These are phyloP conservation scores for Crepidotus variabilis DNA, from an alignment of 768 basidiomycete genomes.

Conservation along the genomic window DNA sequence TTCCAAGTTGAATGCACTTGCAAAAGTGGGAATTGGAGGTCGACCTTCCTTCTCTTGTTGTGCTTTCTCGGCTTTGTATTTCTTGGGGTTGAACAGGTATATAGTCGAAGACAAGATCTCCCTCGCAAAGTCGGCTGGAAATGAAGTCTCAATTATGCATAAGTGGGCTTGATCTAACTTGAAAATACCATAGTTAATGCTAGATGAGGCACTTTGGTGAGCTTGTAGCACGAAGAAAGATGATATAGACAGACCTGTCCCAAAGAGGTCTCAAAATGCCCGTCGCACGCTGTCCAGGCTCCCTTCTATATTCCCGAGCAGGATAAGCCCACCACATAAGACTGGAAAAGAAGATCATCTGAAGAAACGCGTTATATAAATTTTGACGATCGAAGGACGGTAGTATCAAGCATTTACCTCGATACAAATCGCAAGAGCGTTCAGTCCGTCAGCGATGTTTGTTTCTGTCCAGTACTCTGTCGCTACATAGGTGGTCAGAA, in stretches of 20 bases:
- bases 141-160: conserved; percentile 1
- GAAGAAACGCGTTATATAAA: too few relatives aligned
- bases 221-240: not conserved
- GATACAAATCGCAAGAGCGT: conserved; percentile 77
- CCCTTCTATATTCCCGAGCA: conserved; percentile 56
- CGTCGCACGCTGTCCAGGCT: conserved; percentile 37
- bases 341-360: conserved; percentile 82
- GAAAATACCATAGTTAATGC: conserved; percentile 27
- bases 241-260: conserved; percentile 50
- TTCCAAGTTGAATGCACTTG: conserved; percentile 14
- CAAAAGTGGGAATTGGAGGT: conserved; percentile 7
- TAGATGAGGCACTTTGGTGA: conserved; percentile 3
- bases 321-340: conserved; percentile 86
- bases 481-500: conserved; percentile 30
- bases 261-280: conserved; percentile 66
- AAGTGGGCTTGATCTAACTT: not conserved
- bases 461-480: conserved; percentile 80
- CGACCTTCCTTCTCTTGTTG: not conserved
- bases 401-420: conserved; percentile 49
- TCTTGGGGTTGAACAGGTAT: conserved; percentile 15
- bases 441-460: conserved; percentile 82
- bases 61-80: not conserved
- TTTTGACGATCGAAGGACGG: too few relatives aligned
- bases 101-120: conserved; percentile 58
- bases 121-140: conserved; percentile 54